Conservation (phyloP, 1,284 basidiomycete genomes). For the Heliocybe sulcata region DNA sequence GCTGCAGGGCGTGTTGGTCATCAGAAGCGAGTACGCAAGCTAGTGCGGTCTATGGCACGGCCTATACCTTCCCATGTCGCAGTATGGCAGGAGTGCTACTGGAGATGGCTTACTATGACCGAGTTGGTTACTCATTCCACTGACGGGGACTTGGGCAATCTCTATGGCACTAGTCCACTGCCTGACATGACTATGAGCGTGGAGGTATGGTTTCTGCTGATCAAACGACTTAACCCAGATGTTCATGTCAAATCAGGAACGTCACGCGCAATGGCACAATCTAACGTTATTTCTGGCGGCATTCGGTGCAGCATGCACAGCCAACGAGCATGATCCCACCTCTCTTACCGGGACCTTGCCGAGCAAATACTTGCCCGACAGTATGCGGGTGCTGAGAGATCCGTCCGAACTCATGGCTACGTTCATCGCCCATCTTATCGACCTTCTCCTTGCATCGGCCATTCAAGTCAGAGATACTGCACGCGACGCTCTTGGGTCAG, state of each 20-base stretch:
- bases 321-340: slow-evolving; percentile 39
- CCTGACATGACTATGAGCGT: slow-evolving; percentile 25
- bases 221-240: neutral
- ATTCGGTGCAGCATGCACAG: slow-evolving; percentile 62
- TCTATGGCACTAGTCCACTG: slow-evolving; percentile 13
- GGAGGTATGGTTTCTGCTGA: slow-evolving; percentile 25
- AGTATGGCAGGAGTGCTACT: slow-evolving; percentile 80
- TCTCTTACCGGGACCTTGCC: slow-evolving; percentile 54
- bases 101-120: slow-evolving; percentile 28
- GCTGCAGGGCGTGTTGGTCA: slow-evolving; percentile 58
- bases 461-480: slow-evolving; percentile 68
- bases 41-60: slow-evolving; percentile 56
- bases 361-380: slow-evolving; percentile 57
- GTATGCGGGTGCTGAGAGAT: slow-evolving; percentile 56
- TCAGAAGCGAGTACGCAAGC: slow-evolving; percentile 74
- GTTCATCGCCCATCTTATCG: slow-evolving; percentile 70
- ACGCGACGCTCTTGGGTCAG: slow-evolving; percentile 73
- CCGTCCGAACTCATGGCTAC: slow-evolving; percentile 47
- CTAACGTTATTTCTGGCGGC: slow-evolving; percentile 76
- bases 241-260: slow-evolving; percentile 42
- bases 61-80: slow-evolving; percentile 63
- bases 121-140: slow-evolving; percentile 23
- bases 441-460: slow-evolving; percentile 55
- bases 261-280: slow-evolving; percentile 83
- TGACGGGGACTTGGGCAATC: slow-evolving; percentile 14